Evolutionary conservation across 2,329 filamentous ascomycete species (phyloP), one percentile per base, ranked within the genome.

Genomic region (Penicillium rolfsii): DNA sequence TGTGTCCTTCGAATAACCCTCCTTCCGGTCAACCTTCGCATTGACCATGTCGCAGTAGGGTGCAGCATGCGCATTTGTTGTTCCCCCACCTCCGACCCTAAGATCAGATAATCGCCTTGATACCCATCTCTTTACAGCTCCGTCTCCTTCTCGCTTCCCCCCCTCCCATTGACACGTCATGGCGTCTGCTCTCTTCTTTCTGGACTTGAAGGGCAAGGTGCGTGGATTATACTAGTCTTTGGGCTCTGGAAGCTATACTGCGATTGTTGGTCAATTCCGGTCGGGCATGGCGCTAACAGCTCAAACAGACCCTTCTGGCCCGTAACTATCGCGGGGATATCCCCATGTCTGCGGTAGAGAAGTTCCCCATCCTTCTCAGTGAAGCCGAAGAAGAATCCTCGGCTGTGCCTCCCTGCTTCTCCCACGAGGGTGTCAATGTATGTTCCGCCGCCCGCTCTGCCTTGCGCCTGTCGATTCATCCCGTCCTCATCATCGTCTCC

Each of bases 201-300:
- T 99, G 73, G 95, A 99, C 80, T 86, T 99, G 70, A 99, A 99
- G 92, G 95, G 95, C 91, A 99, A 99, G 90, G 93, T 96, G 79
- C 65, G 82, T 62, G 43, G 36, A 22, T 55, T n/a, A 52, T 53
- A 35, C 22, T 19, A 19, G 16, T 3, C n/a, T 5, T 4, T 24
- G n/a, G 16, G 40, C 19, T 40, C n/a, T 36, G 2, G 14, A 26
- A 33, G 50, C 50, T 43, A 40, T 7, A 28, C 9, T 22, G n/a
- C 41, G n/a, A 9, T 26, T 36, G 33, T 40, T 57, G 26, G 55
- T 50, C 50, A 70, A 73, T 67, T 73, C 67, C 48, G 62, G 57
- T 57, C 60, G 61, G 54, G 54, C 56, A 67, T 52, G 58, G 38
- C 35, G 52, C 66, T 71, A 49, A 73, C 66, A 55, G 64, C 16